Evolutionary conservation across 495 filamentous ascomycete genomes (phyloP).

Genomic region (Bacidia gigantensis): DNA sequence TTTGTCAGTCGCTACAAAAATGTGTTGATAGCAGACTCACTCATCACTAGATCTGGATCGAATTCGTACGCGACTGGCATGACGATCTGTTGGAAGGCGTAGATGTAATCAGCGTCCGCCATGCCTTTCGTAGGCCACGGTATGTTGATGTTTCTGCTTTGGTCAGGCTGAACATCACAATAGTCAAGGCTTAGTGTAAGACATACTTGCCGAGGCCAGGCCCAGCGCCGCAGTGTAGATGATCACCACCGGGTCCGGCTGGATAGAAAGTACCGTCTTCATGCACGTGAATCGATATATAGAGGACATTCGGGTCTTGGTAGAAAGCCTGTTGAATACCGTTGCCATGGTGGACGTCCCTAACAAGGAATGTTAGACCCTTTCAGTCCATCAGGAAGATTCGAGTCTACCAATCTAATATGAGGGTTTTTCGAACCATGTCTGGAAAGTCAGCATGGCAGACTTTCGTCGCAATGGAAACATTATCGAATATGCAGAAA

Average conservation of each 20-base stretch:
- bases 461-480: constrained; percentile 72
- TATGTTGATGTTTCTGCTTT: constrained; percentile 75
- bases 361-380: constrained; percentile 12
- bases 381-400: background rate
- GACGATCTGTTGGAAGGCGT: constrained; percentile 89
- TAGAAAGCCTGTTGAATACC: constrained; percentile 96
- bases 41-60: constrained; percentile 82
- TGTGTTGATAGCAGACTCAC: constrained; percentile 22
- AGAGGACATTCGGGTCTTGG: constrained; percentile 83
- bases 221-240: constrained; percentile 61
- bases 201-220: constrained; percentile 53
- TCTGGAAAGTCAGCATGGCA: constrained; percentile 67
- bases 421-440: constrained; percentile 70
- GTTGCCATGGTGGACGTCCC: constrained; percentile 66
- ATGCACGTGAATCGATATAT: constrained; percentile 92
- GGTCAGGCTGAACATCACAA: background rate
- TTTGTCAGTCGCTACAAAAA: constrained; percentile 3
- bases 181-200: background rate
- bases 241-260: constrained; percentile 55
- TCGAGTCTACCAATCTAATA: constrained; percentile 81
- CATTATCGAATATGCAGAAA: constrained; percentile 97
- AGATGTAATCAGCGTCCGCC: constrained; percentile 94
- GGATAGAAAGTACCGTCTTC: constrained; percentile 77
- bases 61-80: constrained; percentile 95
- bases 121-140: constrained; percentile 86